Percentiles rank a stretch among this genome's conserved stretches.
Conservation (phyloP, 2,329 filamentous ascomycete genomes). For the Monosporascus sp. region DNA sequence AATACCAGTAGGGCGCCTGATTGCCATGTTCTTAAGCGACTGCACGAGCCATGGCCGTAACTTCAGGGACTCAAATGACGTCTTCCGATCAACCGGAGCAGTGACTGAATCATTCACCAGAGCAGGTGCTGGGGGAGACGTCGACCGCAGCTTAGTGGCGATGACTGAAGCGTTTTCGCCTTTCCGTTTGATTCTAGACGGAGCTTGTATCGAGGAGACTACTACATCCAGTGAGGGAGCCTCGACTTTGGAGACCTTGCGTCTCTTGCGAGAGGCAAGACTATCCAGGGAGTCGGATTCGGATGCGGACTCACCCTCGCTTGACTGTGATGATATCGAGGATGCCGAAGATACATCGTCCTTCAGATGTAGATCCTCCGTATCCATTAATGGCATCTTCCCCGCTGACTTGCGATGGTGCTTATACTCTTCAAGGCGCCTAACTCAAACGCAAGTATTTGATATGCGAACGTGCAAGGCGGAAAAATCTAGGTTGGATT, state of each 20-base stretch:
- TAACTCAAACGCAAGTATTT: no score
- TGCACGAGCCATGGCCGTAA: conserved; percentile 84
- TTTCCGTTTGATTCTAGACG: conserved; percentile 48
- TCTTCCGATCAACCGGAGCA: conserved; percentile 50
- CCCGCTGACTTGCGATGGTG: neutral
- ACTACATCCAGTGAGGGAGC: conserved; percentile 31
- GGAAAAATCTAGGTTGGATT: neutral
- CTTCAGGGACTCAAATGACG: conserved; percentile 66
- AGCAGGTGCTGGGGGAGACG: conserved; percentile 10
- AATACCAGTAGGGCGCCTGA: conserved; percentile 84
- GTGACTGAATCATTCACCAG: conserved; percentile 26
- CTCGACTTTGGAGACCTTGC: conserved; percentile 21
- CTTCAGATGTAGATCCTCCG: conserved; percentile 11
- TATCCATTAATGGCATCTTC: conserved; percentile 11
- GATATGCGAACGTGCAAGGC: no score
- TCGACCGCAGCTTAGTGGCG: conserved; percentile 10
- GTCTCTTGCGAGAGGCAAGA: conserved; percentile 31
- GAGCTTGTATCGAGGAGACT: conserved; percentile 42
- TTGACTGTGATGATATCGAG: conserved; percentile 7
- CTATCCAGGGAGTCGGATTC: conserved; percentile 45
- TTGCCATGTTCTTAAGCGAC: conserved; percentile 71
- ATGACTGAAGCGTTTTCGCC: conserved; percentile 5
- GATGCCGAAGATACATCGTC: conserved; percentile 11
- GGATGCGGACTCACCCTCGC: conserved; percentile 13
- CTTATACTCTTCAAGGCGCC: no score